Evolutionary conservation across 495 filamentous ascomycete species (phyloP).

Genomic region (Aspergillus heteromorphus): DNA sequence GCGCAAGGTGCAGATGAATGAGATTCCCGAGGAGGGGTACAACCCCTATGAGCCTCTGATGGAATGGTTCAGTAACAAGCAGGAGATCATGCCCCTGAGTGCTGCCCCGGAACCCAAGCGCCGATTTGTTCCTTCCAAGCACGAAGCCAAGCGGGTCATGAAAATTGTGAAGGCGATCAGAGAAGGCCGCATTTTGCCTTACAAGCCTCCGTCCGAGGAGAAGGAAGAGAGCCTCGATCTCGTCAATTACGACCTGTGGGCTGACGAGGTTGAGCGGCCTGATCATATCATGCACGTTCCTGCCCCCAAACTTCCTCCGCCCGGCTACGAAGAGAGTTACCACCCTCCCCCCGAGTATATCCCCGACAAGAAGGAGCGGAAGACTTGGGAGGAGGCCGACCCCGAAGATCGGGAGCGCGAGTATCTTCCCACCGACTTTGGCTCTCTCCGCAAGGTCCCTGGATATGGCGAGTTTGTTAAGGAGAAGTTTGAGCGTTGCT

Average conservation of each 20-base stretch:
- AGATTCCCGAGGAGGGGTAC: slow-evolving; percentile 79
- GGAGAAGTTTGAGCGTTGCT: slow-evolving; percentile 90
- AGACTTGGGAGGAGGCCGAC: slow-evolving; percentile 83
- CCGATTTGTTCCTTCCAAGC: slow-evolving; percentile 94
- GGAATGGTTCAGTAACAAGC: slow-evolving; percentile 86
- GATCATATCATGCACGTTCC: slow-evolving; percentile 92
- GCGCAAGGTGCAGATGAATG: slow-evolving; percentile 84
- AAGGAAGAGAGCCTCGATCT: slow-evolving; percentile 64
- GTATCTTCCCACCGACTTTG: slow-evolving; percentile 75
- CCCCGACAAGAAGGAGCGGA: slow-evolving; percentile 75
- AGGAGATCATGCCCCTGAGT: slow-evolving; percentile 91
- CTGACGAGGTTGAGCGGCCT: slow-evolving; percentile 75
- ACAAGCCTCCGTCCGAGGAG: slow-evolving; percentile 72
- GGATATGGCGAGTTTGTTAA: slow-evolving; percentile 89
- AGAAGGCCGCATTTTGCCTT: slow-evolving; percentile 90
- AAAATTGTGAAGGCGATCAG: slow-evolving; percentile 94
- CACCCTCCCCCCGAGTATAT: slow-evolving; percentile 96
- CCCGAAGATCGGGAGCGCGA: slow-evolving; percentile 88
- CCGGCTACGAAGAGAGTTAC: slow-evolving; percentile 91
- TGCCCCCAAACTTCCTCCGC: slow-evolving; percentile 91
- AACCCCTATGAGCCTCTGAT: slow-evolving; percentile 89
- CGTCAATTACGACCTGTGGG: slow-evolving; percentile 89
- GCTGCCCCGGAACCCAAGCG: slow-evolving; percentile 93
- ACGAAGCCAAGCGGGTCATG: slow-evolving; percentile 95
- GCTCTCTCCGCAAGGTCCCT: slow-evolving; percentile 82